Percentiles rank a stretch among this genome's conserved stretches.
Evolutionary conservation across 805 yeast genomes (phyloP).

Genomic region (Pichia ethanolica): DNA sequence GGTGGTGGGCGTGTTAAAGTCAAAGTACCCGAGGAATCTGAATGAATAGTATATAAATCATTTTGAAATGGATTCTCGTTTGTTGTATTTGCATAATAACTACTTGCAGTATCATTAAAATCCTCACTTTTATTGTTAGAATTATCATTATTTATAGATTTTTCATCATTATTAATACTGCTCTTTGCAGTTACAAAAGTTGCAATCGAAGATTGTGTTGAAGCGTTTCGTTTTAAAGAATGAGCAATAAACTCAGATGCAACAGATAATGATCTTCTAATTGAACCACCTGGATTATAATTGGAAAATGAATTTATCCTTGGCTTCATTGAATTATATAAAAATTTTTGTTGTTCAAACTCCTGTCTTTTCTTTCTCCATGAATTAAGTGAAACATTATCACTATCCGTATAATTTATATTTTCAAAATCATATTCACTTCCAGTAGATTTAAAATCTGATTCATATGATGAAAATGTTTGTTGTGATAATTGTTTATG

Average conservation of each 20-base stretch:
- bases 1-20: conserved; percentile 4
- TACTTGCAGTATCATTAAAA: neutral
- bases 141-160: neutral
- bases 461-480: conserved; percentile 12
- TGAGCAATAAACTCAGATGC: conserved; percentile 21
- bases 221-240: conserved; percentile 21
- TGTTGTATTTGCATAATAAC: neutral
- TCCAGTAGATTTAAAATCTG: conserved; percentile 3
- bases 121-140: neutral
- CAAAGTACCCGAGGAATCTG: neutral
- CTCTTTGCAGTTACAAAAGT: conserved; percentile 19
- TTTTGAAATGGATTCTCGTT: conserved; percentile 5
- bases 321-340: neutral
- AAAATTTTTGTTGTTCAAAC: conserved; percentile 25
- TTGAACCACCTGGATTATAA: conserved; percentile 9
- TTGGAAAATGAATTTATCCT: neutral
- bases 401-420: conserved; percentile 31
- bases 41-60: neutral
- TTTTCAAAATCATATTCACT: conserved; percentile 15
- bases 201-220: conserved; percentile 25
- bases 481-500: conserved; percentile 19
- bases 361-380: conserved; percentile 46
- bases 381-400: conserved; percentile 42
- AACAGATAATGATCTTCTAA: conserved; percentile 23
- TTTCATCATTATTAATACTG: neutral